Conservation (phyloP, 2,329 filamentous ascomycete species). For the Rhytidhysteron rufulum region DNA sequence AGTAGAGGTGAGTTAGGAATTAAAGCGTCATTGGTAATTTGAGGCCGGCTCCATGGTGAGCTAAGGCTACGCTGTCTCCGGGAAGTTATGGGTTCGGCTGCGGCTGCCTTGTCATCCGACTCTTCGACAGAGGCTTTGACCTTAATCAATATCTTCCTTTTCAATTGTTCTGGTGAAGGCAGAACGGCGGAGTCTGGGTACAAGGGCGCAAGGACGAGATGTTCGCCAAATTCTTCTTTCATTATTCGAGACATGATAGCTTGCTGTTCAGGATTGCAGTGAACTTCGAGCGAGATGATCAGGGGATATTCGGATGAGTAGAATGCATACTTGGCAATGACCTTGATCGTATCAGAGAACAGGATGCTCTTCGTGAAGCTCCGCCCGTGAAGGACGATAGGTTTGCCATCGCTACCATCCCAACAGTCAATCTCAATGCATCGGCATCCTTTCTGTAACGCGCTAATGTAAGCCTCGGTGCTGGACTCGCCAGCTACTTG, state of each 20-base stretch:
- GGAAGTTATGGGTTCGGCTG: constrained; percentile 31
- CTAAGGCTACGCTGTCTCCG: constrained; percentile 65
- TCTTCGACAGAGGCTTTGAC: constrained; percentile 74
- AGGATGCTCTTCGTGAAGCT: constrained; percentile 85
- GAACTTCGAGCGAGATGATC: constrained; percentile 93
- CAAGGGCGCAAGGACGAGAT: constrained; percentile 72
- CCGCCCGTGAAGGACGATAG: constrained; percentile 85
- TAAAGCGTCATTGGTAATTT: constrained; percentile 55
- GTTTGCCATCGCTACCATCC: constrained; percentile 85
- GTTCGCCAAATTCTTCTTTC: constrained; percentile 75
- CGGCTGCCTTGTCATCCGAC: constrained; percentile 40
- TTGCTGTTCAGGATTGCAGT: constrained; percentile 82
- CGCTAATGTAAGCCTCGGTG: constrained; percentile 89
- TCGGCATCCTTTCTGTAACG: constrained; percentile 82
- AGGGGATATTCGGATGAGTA: constrained; percentile 80
- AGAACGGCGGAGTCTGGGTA: constrained; percentile 64
- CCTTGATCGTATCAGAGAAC: constrained; percentile 87
- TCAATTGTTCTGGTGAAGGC: constrained; percentile 82
- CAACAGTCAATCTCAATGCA: constrained; percentile 98
- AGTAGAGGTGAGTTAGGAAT: constrained; percentile 48
- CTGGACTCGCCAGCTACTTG: constrained; percentile 89
- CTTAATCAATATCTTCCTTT: constrained; percentile 83
- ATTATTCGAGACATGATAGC: constrained; percentile 85
- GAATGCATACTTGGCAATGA: constrained; percentile 94
- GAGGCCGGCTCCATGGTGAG: constrained; percentile 67